phyloP scores from a whole-genome alignment of 352 stramenopile genomes.

The Pythium brassicae region DNA sequence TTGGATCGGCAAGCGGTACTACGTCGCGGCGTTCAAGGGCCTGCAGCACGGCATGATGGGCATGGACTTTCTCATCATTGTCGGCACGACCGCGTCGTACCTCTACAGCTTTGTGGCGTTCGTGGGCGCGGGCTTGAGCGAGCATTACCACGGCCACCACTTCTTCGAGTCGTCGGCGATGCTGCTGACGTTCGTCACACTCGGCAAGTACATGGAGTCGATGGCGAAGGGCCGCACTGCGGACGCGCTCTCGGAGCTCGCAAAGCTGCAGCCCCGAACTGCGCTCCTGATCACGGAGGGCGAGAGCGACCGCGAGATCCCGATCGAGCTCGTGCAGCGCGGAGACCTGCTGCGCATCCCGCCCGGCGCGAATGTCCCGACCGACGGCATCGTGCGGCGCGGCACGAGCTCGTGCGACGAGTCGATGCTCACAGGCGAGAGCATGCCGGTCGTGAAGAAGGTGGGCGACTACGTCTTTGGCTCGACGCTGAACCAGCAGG shows the following conservation, averaged over 20 bases:
- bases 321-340: slow-evolving; percentile 81
- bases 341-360: slow-evolving; percentile 68
- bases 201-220: slow-evolving; percentile 89
- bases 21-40: slow-evolving; percentile 78
- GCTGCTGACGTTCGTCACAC: slow-evolving; percentile 82
- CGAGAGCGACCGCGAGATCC: slow-evolving; percentile 61
- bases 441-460: slow-evolving; percentile 82
- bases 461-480: slow-evolving; percentile 79
- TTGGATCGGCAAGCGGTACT: slow-evolving; percentile 71
- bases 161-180: slow-evolving; percentile 88
- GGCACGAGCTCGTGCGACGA: slow-evolving; percentile 71
- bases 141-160: slow-evolving; percentile 71
- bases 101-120: slow-evolving; percentile 82
- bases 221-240: slow-evolving; percentile 84
- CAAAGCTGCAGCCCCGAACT: slow-evolving; percentile 76
- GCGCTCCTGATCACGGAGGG: slow-evolving; percentile 54
- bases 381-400: slow-evolving; percentile 73
- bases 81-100: slow-evolving; percentile 84
- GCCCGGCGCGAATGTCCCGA: slow-evolving; percentile 74
- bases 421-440: slow-evolving; percentile 84
- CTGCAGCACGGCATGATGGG: slow-evolving; percentile 82
- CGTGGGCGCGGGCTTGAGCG: slow-evolving; percentile 50
- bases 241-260: slow-evolving; percentile 63
- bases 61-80: slow-evolving; percentile 88
- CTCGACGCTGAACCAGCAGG: slow-evolving; percentile 81